Evolutionary conservation across 306 rosid species (phyloP).

Genomic region (Cucumis melo): DNA sequence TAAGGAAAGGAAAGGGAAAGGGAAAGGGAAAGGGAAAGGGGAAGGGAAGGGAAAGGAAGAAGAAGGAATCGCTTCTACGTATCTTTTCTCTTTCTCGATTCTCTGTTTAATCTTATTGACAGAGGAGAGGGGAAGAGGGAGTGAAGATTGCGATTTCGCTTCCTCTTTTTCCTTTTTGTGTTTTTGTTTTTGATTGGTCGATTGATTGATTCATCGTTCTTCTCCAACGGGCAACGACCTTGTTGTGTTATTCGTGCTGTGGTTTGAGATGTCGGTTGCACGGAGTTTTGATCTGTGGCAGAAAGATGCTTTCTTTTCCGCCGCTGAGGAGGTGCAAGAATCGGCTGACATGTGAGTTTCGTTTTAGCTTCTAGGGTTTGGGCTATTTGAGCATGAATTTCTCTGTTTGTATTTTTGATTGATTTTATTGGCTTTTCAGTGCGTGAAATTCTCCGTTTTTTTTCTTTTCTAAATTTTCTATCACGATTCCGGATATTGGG

Average conservation of each 20-base stretch:
- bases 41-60: background rate
- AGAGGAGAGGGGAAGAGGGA: slow-evolving; percentile 24
- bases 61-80: slow-evolving; percentile 24
- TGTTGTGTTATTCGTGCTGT: background rate
- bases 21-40: background rate
- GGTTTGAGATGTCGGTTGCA: slow-evolving; percentile 60
- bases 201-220: slow-evolving; percentile 6
- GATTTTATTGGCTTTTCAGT: background rate
- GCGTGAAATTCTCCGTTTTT: slow-evolving; percentile 9
- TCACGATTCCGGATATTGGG: background rate
- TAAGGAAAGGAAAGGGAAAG: background rate
- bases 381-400: slow-evolving; percentile 2
- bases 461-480: background rate
- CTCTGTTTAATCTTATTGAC: slow-evolving; percentile 18
- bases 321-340: slow-evolving; percentile 98
- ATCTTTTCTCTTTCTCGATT: slow-evolving; percentile 13
- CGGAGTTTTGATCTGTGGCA: slow-evolving; percentile 90
- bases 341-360: slow-evolving; percentile 75
- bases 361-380: background rate
- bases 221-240: slow-evolving; percentile 10
- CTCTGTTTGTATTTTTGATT: background rate
- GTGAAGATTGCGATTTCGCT: slow-evolving; percentile 5
- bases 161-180: background rate
- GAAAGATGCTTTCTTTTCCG: slow-evolving; percentile 82
- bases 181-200: background rate